A percentile compares a stretch with the other conserved stretches of the same genome.
These are phyloP conservation scores for Leishmania guyanensis DNA, from an alignment of 208 protist species.

Conservation along the genomic window DNA sequence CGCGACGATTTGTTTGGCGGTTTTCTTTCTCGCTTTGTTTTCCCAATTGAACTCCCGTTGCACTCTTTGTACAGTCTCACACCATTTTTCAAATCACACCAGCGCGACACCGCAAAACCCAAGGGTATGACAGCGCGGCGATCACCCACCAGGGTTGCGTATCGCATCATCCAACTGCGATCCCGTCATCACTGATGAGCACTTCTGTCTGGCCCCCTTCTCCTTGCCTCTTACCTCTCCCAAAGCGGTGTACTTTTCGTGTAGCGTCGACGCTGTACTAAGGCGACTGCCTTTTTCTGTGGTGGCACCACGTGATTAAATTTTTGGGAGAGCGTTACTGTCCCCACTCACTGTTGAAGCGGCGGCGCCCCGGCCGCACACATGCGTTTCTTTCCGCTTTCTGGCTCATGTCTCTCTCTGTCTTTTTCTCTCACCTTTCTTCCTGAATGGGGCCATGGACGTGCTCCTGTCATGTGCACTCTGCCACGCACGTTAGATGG, in stretches of 20 bases:
- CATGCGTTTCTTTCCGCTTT: neutral
- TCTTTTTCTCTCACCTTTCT: neutral
- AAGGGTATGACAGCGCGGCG: neutral
- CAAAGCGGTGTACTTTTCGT: neutral
- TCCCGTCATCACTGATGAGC: neutral
- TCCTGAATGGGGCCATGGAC: neutral
- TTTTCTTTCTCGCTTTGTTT: neutral
- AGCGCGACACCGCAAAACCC: neutral
- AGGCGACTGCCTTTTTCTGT: neutral
- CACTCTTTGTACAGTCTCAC: neutral
- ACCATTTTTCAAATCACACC: neutral
- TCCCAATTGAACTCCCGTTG: neutral
- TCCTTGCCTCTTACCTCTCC: neutral
- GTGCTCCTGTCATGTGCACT: neutral
- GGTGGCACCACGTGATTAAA: neutral
- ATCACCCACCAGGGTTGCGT: neutral
- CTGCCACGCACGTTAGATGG: neutral
- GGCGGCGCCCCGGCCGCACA: neutral
- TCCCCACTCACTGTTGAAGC: neutral
- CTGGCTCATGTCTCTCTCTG: neutral
- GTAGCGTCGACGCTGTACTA: neutral
- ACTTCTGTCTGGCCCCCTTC: neutral
- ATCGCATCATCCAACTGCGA: neutral
- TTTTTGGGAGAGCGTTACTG: neutral
- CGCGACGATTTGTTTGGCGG: neutral